Evolutionary conservation across 129 eudicot species (phyloP).

Genomic region (Arctium minus): DNA sequence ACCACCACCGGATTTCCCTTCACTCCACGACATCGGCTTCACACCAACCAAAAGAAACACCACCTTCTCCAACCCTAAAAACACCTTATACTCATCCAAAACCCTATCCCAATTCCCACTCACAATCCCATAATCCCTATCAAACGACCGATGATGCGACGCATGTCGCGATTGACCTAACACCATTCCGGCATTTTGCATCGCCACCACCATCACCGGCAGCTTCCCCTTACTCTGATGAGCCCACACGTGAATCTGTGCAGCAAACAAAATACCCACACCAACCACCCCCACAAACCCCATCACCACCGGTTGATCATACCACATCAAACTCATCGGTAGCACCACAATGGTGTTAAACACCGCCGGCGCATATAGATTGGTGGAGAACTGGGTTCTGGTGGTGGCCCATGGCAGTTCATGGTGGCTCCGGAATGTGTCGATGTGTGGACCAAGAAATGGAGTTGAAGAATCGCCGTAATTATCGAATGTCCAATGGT

Average conservation of each 20-base stretch:
- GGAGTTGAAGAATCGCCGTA: slow-evolving; percentile 54
- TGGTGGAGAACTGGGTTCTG: slow-evolving; percentile 48
- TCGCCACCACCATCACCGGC: slow-evolving; percentile 54
- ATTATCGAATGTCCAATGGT: slow-evolving; percentile 74
- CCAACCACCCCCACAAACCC: slow-evolving; percentile 43
- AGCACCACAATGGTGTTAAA: slow-evolving; percentile 31
- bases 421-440: slow-evolving; percentile 64
- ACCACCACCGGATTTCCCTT: slow-evolving; percentile 64
- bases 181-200: slow-evolving; percentile 68
- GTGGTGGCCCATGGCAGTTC: slow-evolving; percentile 58
- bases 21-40: slow-evolving; percentile 83
- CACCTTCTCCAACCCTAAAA: slow-evolving; percentile 76
- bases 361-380: slow-evolving; percentile 45
- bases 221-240: slow-evolving; percentile 80
- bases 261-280: slow-evolving; percentile 62
- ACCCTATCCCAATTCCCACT: slow-evolving; percentile 79
- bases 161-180: slow-evolving; percentile 67
- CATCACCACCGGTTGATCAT: slow-evolving; percentile 28
- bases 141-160: slow-evolving; percentile 75
- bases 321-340: slow-evolving; percentile 32
- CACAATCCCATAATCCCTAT: slow-evolving; percentile 79
- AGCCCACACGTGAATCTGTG: slow-evolving; percentile 70
- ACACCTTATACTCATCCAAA: slow-evolving; percentile 64
- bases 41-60: slow-evolving; percentile 70
- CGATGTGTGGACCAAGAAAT: slow-evolving; percentile 52